Conservation (phyloP, 1,284 basidiomycete genomes). For the Microbotryum lychnidis-dioicae region DNA sequence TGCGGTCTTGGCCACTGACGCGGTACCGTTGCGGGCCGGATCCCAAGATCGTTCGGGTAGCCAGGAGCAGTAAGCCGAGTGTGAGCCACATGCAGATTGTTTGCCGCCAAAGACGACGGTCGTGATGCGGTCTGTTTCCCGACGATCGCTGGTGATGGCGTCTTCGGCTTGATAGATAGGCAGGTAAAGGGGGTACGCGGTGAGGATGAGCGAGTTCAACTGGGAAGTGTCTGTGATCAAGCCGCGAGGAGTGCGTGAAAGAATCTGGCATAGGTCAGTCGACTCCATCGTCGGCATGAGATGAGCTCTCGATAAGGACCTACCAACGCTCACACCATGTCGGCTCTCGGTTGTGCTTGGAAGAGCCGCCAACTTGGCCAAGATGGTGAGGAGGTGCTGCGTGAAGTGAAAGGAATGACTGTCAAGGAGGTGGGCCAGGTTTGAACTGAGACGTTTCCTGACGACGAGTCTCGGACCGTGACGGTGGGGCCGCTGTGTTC, state of each 20-base stretch:
- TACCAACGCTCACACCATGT: slow-evolving; percentile 12
- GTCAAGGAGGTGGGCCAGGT: slow-evolving; percentile 1
- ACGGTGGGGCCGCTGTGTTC: slow-evolving; percentile 5
- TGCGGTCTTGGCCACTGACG: no score
- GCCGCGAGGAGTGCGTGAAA: not conserved
- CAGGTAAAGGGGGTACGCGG: slow-evolving; percentile 19
- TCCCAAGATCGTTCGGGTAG: no score
- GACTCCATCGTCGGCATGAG: no score
- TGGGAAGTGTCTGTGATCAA: slow-evolving; percentile 1
- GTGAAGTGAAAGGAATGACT: slow-evolving; percentile 23
- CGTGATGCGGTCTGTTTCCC: no score
- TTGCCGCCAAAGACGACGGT: no score
- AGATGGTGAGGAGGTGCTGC: slow-evolving; percentile 13
- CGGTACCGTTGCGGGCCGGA: no score
- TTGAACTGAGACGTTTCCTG: not conserved
- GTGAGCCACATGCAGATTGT: no score
- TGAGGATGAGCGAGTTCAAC: slow-evolving; percentile 14
- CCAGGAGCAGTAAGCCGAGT: no score
- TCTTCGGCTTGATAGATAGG: slow-evolving; percentile 26
- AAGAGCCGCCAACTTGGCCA: slow-evolving; percentile 11
- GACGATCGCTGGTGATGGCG: not conserved
- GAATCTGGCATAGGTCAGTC: no score
- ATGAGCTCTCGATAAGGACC: not conserved
- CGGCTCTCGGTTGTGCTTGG: slow-evolving; percentile 4
- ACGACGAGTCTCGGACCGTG: not conserved